These are phyloP conservation scores for Actinidia chinensis DNA, from an alignment of 179 eudicot species.

Conservation along the genomic window DNA sequence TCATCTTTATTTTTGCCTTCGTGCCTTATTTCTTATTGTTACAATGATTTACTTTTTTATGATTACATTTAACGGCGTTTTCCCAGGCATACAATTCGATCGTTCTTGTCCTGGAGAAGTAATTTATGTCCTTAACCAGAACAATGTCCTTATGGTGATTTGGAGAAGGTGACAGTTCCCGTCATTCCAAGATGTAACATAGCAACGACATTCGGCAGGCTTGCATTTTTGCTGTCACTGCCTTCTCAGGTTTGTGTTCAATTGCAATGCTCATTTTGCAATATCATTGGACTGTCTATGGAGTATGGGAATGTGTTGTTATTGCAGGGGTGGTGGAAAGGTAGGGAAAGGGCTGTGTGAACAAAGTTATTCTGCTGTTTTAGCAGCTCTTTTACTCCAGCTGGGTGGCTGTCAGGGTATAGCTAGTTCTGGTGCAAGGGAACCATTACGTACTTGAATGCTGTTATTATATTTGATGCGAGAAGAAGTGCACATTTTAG, in stretches of 20 bases:
- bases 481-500: neutral
- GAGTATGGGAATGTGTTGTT: neutral
- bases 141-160: slow-evolving; percentile 44
- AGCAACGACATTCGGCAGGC: slow-evolving; percentile 72
- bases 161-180: slow-evolving; percentile 63
- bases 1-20: neutral
- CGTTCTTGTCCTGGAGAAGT: slow-evolving; percentile 77
- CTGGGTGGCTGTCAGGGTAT: slow-evolving; percentile 89
- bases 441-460: slow-evolving; percentile 58
- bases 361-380: slow-evolving; percentile 82
- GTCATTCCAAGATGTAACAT: slow-evolving; percentile 35
- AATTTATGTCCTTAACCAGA: slow-evolving; percentile 59
- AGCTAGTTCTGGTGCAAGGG: slow-evolving; percentile 75
- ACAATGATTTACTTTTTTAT: neutral
- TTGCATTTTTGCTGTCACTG: slow-evolving; percentile 81
- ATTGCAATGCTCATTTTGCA: slow-evolving; percentile 7
- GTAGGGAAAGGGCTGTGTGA: slow-evolving; percentile 88
- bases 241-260: slow-evolving; percentile 70
- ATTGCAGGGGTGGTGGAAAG: slow-evolving; percentile 93
- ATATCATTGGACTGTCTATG: neutral
- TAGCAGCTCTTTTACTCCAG: slow-evolving; percentile 83
- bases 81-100: slow-evolving; percentile 80
- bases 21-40: neutral
- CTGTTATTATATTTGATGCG: neutral
- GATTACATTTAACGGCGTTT: slow-evolving; percentile 53